Evolutionary conservation across 78 protist genomes (phyloP).

Genomic region (Anaeramoeba flamelloides): DNA sequence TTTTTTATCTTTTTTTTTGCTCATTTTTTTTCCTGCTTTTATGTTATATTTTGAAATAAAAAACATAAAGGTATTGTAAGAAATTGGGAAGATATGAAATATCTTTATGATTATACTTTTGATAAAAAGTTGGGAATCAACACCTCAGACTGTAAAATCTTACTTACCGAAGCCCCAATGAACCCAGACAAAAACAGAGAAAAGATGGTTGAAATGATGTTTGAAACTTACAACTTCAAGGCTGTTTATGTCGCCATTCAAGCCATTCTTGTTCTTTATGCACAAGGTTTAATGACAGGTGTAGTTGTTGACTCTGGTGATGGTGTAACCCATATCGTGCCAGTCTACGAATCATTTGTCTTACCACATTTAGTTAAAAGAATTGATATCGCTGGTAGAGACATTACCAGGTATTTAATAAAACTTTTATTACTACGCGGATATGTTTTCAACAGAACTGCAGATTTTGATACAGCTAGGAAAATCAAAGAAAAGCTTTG

Average conservation of each 20-base stretch:
- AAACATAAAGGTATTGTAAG: too few relatives aligned
- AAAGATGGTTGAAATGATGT: neutral
- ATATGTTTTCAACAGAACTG: neutral
- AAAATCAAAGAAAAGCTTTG: neutral
- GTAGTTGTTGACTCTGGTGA: neutral
- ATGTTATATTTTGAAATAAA: too few relatives aligned
- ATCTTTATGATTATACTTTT: too few relatives aligned
- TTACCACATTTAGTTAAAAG: neutral
- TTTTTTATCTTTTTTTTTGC: too few relatives aligned
- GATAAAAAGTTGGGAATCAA: too few relatives aligned
- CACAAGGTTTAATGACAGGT: neutral
- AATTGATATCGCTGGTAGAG: neutral
- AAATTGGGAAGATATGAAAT: too few relatives aligned
- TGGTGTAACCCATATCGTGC: neutral
- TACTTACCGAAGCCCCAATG: neutral
- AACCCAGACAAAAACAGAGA: neutral
- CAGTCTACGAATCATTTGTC: neutral
- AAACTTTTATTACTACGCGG: neutral
- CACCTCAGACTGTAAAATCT: too few relatives aligned
- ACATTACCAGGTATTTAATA: neutral
- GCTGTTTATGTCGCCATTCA: neutral
- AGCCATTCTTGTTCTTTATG: neutral
- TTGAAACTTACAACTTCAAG: neutral
- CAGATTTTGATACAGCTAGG: neutral
- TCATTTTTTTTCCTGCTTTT: too few relatives aligned